A percentile compares a stretch with the other conserved stretches of the same genome.
Evolutionary conservation across 306 rosid species (phyloP).

Genomic region (Clitoria ternatea): DNA sequence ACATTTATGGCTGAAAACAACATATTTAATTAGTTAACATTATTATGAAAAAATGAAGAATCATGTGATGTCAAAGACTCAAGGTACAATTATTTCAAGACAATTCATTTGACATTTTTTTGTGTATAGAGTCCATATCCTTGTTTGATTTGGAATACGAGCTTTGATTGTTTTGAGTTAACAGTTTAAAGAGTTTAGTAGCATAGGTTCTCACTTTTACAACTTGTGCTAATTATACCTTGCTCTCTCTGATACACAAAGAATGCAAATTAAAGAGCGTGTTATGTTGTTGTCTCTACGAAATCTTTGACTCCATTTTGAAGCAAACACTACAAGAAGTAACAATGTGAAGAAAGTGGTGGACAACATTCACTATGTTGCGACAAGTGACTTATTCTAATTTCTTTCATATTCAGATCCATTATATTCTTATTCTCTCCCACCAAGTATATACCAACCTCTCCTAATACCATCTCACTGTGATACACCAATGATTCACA

Average conservation of each 20-base stretch:
- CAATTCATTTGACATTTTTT: constrained; percentile 30
- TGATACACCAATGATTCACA: constrained; percentile 54
- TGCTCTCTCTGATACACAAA: constrained; percentile 77
- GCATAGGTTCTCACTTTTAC: neutral
- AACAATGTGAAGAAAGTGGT: constrained; percentile 83
- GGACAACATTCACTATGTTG: constrained; percentile 90
- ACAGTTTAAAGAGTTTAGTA: neutral
- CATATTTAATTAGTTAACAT: constrained; percentile 15
- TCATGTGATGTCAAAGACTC: neutral
- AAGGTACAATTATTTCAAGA: neutral
- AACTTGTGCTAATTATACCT: constrained; percentile 60
- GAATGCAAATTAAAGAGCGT: constrained; percentile 81
- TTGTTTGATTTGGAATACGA: constrained; percentile 8
- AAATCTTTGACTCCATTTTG: constrained; percentile 83
- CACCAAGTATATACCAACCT: constrained; percentile 64
- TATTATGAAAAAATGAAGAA: constrained; percentile 10
- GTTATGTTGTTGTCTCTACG: constrained; percentile 9
- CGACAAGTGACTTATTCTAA: constrained; percentile 76
- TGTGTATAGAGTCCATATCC: constrained; percentile 41
- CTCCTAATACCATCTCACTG: constrained; percentile 67
- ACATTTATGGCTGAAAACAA: neutral
- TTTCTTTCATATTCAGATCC: constrained; percentile 72
- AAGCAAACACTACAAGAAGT: constrained; percentile 66
- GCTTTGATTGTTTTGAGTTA: neutral
- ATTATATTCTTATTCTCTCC: constrained; percentile 48